Conservation (phyloP, 805 yeast species). For the Lipomyces yamanashiensis region DNA sequence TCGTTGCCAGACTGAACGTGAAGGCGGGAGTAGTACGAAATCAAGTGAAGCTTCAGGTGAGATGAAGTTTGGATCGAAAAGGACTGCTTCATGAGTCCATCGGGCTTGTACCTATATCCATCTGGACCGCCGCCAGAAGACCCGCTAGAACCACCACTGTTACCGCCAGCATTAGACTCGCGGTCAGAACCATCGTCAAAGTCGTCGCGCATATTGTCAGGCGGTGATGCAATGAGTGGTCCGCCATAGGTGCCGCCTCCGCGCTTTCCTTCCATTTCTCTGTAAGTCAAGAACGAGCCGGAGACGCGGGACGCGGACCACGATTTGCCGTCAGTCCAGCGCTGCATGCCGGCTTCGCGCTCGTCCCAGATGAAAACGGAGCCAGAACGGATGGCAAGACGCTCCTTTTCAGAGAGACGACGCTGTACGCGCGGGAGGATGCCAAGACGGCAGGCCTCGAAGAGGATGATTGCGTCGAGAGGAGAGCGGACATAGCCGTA, state of each 20-base stretch:
- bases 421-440: conserved; percentile 62
- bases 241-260: conserved; percentile 33
- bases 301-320: conserved; percentile 77
- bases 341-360: conserved; percentile 66
- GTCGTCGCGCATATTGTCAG: conserved; percentile 8
- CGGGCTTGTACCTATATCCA: conserved; percentile 51
- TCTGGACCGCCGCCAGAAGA: conserved; percentile 35
- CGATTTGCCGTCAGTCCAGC: conserved; percentile 79
- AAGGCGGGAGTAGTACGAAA: conserved; percentile 55
- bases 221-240: conserved; percentile 19
- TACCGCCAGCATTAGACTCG: neutral
- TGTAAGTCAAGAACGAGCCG: conserved; percentile 65
- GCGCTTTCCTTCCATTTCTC: conserved; percentile 57
- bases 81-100: conserved; percentile 69
- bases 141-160: no score
- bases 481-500: conserved; percentile 62
- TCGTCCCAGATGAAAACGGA: conserved; percentile 76
- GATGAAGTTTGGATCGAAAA: conserved; percentile 60
- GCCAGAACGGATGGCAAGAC: conserved; percentile 59
- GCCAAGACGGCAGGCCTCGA: conserved; percentile 67
- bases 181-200: conserved; percentile 17
- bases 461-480: conserved; percentile 63
- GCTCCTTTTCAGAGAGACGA: conserved; percentile 61
- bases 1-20: conserved; percentile 40
- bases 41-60: conserved; percentile 62